Conservation (phyloP, 108 stramenopile species). For the Cylindrotheca fusiformis region DNA sequence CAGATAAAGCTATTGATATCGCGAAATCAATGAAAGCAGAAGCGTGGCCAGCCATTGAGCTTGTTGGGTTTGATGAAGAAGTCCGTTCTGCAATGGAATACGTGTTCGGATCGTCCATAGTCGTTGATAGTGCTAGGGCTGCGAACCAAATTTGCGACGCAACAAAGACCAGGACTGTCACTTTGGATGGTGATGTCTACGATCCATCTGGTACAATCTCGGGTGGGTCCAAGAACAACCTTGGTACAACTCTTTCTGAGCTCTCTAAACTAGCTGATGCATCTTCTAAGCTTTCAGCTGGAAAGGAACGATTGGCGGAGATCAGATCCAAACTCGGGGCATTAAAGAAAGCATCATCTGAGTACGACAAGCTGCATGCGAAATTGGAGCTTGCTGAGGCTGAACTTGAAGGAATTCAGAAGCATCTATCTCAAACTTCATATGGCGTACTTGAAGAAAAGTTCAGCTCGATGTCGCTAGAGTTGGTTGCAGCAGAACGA, state of each 20-base stretch:
- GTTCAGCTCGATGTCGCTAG: constrained; percentile 63
- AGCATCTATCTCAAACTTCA: constrained; percentile 86
- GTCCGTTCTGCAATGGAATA: constrained; percentile 92
- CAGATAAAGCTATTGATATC: constrained; percentile 57
- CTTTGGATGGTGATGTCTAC: constrained; percentile 95
- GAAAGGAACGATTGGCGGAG: constrained; percentile 37
- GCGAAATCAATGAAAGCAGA: constrained; percentile 68
- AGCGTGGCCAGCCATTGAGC: constrained; percentile 88
- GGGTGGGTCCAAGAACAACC: constrained; percentile 82
- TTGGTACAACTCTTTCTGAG: constrained; percentile 79
- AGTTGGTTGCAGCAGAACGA: constrained; percentile 56
- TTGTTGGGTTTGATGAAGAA: constrained; percentile 96
- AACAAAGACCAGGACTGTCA: constrained; percentile 91
- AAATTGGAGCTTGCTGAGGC: constrained; percentile 75
- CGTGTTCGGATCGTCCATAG: constrained; percentile 91
- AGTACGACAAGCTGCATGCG: constrained; percentile 59
- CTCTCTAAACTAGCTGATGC: constrained; percentile 59
- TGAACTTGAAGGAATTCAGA: constrained; percentile 71
- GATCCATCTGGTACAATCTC: constrained; percentile 98
- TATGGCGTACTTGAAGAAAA: constrained; percentile 79
- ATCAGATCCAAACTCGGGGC: constrained; percentile 47
- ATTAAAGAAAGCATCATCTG: constrained; percentile 41
- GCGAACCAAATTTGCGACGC: constrained; percentile 92
- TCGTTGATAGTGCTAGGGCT: constrained; percentile 87
- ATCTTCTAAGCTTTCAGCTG: constrained; percentile 45